Evolutionary conservation across 345 rosid genomes (phyloP).

Genomic region (Murraya paniculata): DNA sequence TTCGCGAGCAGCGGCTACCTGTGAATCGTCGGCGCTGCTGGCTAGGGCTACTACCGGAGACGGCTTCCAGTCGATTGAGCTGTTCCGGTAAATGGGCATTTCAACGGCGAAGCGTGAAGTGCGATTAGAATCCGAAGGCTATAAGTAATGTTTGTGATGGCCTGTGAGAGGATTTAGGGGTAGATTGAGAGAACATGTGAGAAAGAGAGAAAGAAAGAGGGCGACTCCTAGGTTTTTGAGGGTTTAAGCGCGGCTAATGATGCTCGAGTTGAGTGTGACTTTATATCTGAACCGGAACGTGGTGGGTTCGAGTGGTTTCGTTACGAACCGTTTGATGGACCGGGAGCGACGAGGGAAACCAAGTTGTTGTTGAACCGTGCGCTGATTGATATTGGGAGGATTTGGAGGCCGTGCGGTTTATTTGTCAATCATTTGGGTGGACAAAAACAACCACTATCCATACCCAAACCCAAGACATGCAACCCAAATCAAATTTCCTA

Average conservation of each 20-base stretch:
- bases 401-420: not conserved
- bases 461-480: not conserved
- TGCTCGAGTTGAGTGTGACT: not conserved
- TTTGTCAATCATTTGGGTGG: not conserved
- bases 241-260: conserved; percentile 23
- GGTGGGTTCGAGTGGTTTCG: not conserved
- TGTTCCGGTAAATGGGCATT: conserved; percentile 59
- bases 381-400: too few species aligned
- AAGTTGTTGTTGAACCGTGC: too few species aligned
- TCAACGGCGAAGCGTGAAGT: conserved; percentile 8
- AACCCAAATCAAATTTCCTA: too few species aligned
- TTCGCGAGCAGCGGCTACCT: conserved; percentile 85
- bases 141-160: not conserved
- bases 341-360: not conserved
- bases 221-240: conserved; percentile 18
- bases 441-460: too few species aligned
- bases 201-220: not conserved
- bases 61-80: conserved; percentile 86
- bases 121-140: not conserved
- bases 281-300: not conserved
- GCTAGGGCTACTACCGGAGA: conserved; percentile 88
- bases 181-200: not conserved
- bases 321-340: not conserved
- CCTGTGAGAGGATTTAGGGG: not conserved
- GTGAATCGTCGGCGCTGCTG: conserved; percentile 67